phyloP scores from a whole-genome alignment of 2,329 filamentous ascomycete genomes.

The Penicillium sp. region DNA sequence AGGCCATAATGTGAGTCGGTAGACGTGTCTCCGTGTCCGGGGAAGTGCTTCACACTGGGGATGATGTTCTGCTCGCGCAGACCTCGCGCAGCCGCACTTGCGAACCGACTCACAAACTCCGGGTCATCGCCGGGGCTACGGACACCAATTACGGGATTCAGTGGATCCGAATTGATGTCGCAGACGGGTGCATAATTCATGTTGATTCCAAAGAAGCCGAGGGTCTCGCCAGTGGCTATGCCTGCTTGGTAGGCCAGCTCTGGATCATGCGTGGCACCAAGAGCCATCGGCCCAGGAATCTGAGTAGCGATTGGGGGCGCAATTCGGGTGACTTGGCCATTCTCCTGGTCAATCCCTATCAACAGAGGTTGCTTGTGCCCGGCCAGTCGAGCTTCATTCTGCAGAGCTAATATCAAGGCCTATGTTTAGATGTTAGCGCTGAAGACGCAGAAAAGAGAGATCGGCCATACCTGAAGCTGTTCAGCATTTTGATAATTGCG shows the following conservation, averaged over 20 bases:
- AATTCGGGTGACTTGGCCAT: constrained; percentile 46
- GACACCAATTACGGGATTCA: constrained; percentile 46
- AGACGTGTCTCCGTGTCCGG: constrained; percentile 46
- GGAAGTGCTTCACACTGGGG: constrained; percentile 48
- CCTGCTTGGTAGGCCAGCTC: constrained; percentile 38
- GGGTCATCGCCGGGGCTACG: constrained; percentile 45
- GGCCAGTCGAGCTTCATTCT: constrained; percentile 39
- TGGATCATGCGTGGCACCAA: constrained; percentile 41
- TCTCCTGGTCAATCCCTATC: constrained; percentile 49
- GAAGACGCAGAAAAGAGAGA: not conserved
- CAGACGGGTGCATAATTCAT: constrained; percentile 49
- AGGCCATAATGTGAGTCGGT: constrained; percentile 46
- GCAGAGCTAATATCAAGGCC: constrained; percentile 36
- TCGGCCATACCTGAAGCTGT: constrained; percentile 36
- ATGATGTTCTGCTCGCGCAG: constrained; percentile 41
- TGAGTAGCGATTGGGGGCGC: constrained; percentile 41
- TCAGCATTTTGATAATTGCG: constrained; percentile 40
- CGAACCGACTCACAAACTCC: constrained; percentile 42
- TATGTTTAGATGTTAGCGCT: constrained; percentile 11
- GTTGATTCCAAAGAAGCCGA: constrained; percentile 44
- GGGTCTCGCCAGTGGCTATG: constrained; percentile 39
- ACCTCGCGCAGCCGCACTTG: constrained; percentile 39
- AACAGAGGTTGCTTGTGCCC: constrained; percentile 43
- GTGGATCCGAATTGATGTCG: constrained; percentile 46
- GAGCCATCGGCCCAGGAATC: constrained; percentile 46